Percentiles rank a stretch among this genome's conserved stretches.
Evolutionary conservation across 768 basidiomycete species (phyloP).

Genomic region (Suillus variegatus): DNA sequence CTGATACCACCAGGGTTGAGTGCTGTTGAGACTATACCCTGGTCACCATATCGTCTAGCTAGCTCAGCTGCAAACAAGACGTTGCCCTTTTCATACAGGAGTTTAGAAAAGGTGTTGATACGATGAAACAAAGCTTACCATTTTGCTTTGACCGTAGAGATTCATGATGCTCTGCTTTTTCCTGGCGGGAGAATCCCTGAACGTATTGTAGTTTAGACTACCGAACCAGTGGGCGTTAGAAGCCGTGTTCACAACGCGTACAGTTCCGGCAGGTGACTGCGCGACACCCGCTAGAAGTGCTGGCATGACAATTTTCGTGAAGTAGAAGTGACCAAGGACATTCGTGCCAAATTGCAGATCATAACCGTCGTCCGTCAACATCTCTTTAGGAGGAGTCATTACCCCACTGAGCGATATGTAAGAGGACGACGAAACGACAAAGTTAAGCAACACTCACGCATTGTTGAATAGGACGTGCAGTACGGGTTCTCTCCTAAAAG

Average conservation of each 20-base stretch:
- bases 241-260: constrained; percentile 37
- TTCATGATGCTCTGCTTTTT: not conserved
- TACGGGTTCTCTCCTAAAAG: constrained; percentile 24
- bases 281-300: constrained; percentile 30
- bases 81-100: constrained; percentile 37
- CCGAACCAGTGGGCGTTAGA: constrained; percentile 28
- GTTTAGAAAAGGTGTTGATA: not conserved
- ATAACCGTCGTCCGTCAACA: constrained; percentile 27
- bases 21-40: constrained; percentile 46
- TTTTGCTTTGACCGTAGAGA: constrained; percentile 34
- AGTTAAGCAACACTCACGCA: constrained; percentile 23
- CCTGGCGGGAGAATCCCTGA: constrained; percentile 29
- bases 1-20: constrained; percentile 41
- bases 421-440: not conserved
- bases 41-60: constrained; percentile 39
- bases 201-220: constrained; percentile 26
- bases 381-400: constrained; percentile 31
- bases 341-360: constrained; percentile 28
- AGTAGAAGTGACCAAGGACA: constrained; percentile 15
- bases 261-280: constrained; percentile 31
- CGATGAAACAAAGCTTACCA: constrained; percentile 17
- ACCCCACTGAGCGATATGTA: constrained; percentile 20
- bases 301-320: constrained; percentile 32
- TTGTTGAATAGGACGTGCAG: constrained; percentile 34
- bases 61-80: constrained; percentile 46